These are phyloP conservation scores for Zea luxurians DNA, from an alignment of 176 grass and related monocot species.

Conservation along the genomic window DNA sequence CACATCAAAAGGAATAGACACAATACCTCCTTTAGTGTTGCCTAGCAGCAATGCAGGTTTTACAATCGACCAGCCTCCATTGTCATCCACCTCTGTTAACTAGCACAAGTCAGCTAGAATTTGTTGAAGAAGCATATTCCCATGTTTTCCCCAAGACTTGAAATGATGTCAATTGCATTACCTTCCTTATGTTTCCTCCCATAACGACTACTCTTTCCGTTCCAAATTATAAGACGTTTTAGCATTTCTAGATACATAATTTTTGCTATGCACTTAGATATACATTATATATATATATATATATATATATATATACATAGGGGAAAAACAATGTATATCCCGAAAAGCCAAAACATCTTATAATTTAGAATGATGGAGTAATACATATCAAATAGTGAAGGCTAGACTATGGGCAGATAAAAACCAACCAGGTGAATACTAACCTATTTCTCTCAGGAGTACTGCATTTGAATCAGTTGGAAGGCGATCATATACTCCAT, in stretches of 20 bases:
- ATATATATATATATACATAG: too few species aligned
- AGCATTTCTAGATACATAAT: too few species aligned
- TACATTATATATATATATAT: too few species aligned
- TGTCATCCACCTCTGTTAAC: conserved; percentile 71
- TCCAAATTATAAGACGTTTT: too few species aligned
- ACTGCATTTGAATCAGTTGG: conserved; percentile 80
- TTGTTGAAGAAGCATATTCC: conserved; percentile 14
- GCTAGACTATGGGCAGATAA: neutral
- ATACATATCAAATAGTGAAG: neutral
- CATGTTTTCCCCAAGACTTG: neutral
- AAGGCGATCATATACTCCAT: conserved; percentile 91
- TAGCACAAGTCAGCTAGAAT: neutral
- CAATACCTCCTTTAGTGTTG: conserved; percentile 54
- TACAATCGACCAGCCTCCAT: conserved; percentile 73
- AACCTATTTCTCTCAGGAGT: conserved; percentile 89
- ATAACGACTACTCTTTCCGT: neutral
- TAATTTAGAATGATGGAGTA: too few species aligned
- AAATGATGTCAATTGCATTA: neutral
- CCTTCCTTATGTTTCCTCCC: neutral
- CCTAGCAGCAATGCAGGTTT: conserved; percentile 56
- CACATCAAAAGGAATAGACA: conserved; percentile 5
- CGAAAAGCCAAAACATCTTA: too few species aligned
- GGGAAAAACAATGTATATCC: too few species aligned
- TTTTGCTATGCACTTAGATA: too few species aligned
- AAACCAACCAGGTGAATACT: conserved; percentile 33